Base-by-base conservation (phyloP, 2,329 filamentous ascomycete genomes). In the Polytolypa hystricis region DNA sequence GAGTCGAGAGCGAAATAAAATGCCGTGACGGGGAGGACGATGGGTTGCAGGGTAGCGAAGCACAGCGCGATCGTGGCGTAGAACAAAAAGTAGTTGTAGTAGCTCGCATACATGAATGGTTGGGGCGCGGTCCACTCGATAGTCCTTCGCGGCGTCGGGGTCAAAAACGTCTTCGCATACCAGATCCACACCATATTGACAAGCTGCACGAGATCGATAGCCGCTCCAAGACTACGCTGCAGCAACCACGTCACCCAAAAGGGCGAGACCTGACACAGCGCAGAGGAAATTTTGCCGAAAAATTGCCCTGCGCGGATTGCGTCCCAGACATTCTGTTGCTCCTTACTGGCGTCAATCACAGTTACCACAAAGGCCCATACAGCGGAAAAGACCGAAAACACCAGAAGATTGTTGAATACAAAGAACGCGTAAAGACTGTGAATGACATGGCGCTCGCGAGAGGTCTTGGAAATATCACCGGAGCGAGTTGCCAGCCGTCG, bases 11-110 rank as follows among this genome's bases (percentile, higher is more conserved):
- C 65, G 57, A 96, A 96, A 68, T 95, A 98, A 19, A 95, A 62
- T 1, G 87, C 86, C 1, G 84, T 85, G 26, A 93, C 82, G 0
- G 84, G 78, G 5, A 98, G 70, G 2, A 91, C 81, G 16, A 96
- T 70, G 0, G 91, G 91, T 58, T 96, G 91, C 35, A 96, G 70
- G 2, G 79, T 77, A 2, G 81, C 78, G 53, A 91, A 95, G 50
- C 79, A 85, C 11, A 98, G 68, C 0, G 85, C 81, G 20, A 96
- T 83, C 0, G 89, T 95, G 16, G 82, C 71, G 64, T 96, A 98
- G 63, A 84, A 98, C 19, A 96, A 69, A 60, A 95, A 95, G 58
- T 93, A 96, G 60, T 95, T 96, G 71, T 95, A 98, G 64, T 96
- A 96, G 49, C 77, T 85, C 40, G 91, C 85, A 53, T 95, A 96